Base-by-base conservation (phyloP, 176 grass and related monocot genomes). In the Panicum miliaceum region DNA sequence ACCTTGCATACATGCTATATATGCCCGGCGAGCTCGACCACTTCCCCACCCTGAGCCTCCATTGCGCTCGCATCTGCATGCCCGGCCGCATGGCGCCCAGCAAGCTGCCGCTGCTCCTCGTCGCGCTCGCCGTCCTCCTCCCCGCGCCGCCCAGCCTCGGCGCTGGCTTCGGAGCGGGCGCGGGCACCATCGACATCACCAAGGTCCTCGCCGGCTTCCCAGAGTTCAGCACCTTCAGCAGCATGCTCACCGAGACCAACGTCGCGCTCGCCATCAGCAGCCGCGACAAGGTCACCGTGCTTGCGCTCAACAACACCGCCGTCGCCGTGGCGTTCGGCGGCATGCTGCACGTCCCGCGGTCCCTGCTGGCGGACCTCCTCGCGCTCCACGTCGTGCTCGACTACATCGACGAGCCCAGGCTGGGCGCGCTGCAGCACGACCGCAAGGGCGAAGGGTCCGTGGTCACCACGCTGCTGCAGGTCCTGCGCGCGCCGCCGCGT, bases 381-480 rank as follows among this genome's bases (percentile, higher is more conserved):
- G 72, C 90, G 34, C 74, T 92, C 57, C 91, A 94, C 75, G 84
- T 86, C 48, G 80, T 92, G 69, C 84, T 91, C 56, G 91, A 94
- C 81, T 94, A 86, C 78, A 66, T 85, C 71, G 89, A 97, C 75
- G 37, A 42, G 32, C 74, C 75, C 56, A 77, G 60, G 73, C 81
- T 94, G 46, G 38, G 41, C 25, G 78, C 67, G 35, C 75, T 84
- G 19, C 60, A 63, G 67, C 61, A 22, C 12, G 78, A 77, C 13
- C 63, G 77, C 25, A 57, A 22, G 16, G 61, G 89, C 34, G 64
- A 75, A 16, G 74, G 86, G 43, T 68, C 89, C 70, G n/a, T 86
- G 53, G 60, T 91, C 87, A 90, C 89, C 63, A 94, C 91, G 18
- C 85, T 91, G 78, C 78, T 92, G 82, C 91, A 90, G 78, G 67